phyloP scores from a whole-genome alignment of 2,329 filamentous ascomycete genomes.

The Apiospora aurea region DNA sequence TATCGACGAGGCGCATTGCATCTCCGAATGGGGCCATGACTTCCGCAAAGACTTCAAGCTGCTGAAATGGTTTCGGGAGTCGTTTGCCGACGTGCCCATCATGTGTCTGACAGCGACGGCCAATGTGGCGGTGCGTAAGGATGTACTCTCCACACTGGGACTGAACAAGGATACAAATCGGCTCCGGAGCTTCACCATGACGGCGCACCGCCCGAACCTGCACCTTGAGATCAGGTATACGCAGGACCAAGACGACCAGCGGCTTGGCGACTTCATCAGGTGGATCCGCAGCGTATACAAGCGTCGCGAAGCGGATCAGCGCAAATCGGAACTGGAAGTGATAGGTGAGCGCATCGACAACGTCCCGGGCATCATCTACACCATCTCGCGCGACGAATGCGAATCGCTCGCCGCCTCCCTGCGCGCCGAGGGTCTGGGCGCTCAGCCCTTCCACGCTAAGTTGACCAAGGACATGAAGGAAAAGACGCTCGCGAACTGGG shows the following conservation, averaged over 20 bases:
- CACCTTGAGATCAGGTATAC: slow-evolving; percentile 92
- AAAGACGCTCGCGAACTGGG: slow-evolving; percentile 74
- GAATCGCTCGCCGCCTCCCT: slow-evolving; percentile 73
- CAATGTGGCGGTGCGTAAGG: slow-evolving; percentile 79
- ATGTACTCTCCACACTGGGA: slow-evolving; percentile 79
- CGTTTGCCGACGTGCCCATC: slow-evolving; percentile 85
- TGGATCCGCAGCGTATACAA: slow-evolving; percentile 80
- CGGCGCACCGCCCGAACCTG: slow-evolving; percentile 82
- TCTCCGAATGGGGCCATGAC: slow-evolving; percentile 98
- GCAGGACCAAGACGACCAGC: slow-evolving; percentile 74
- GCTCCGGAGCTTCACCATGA: slow-evolving; percentile 82
- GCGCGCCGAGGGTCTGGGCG: slow-evolving; percentile 72
- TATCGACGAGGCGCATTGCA: slow-evolving; percentile 95
- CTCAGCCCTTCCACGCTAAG: slow-evolving; percentile 76
- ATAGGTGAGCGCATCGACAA: slow-evolving; percentile 65
- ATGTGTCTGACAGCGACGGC: slow-evolving; percentile 94
- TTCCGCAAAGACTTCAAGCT: slow-evolving; percentile 93
- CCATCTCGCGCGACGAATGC: slow-evolving; percentile 76
- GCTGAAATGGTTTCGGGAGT: slow-evolving; percentile 82
- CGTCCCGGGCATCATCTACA: slow-evolving; percentile 82
- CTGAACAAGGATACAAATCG: slow-evolving; percentile 64
- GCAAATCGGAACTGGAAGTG: slow-evolving; percentile 64
- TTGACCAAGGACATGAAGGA: slow-evolving; percentile 73
- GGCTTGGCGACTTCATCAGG: slow-evolving; percentile 74
- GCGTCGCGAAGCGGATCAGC: slow-evolving; percentile 67